Evolutionary conservation across 192 early-diverging fungal species (phyloP), one percentile per base, ranked within the genome.

Genomic region (Kappamyces sp.): DNA sequence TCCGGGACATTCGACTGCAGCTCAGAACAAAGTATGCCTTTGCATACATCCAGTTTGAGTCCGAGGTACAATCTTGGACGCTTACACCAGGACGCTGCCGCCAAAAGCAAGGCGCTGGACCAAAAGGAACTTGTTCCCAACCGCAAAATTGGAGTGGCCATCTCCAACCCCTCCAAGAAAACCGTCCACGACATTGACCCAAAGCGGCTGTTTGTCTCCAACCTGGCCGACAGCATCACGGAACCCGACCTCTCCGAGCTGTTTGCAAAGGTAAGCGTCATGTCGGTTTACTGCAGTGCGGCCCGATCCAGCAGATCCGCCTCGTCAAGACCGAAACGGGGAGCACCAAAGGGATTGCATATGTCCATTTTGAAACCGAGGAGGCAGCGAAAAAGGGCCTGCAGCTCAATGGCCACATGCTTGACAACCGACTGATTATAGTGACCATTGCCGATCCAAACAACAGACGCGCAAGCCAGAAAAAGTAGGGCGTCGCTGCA

Each of bases 1-100:
- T 76, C 29, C 45, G 47, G 22, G 74, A 76, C 32, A 68, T 79
- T 32, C 64, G 77, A 11, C 49, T 79, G 2, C 61, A 73, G 29
- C n/a, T 52, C 7, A 47, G 61, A 32, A 34, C 57, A 2, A 63
- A 61, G 11, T 65, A 36, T n/a, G 73, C 74, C 2, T 79, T 79
- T 61, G 73, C 77, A n/a, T 79, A 79, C 49, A 60, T 79, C 42
- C 68, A 79, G 51, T 79, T 60, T 60, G 61, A 64, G n/a, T 47
- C 47, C 53, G 62, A n/a, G 51, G 69, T 71, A 54, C n/a, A 40
- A 9, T 30, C 8, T n/a, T 9, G 4, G n/a, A 14, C 41, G 30
- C 51, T 1, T 52, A 6, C 47, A 22, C 33, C 14, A 62, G 30
- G 47, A 65, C 33, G 39, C 66, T n/a, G 75, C 75, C 4, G 39